Percentiles rank a stretch among this genome's conserved stretches.
These are phyloP conservation scores for Polytrichum commune DNA, from an alignment of 225 moss, liverwort and hornwort species.

Conservation along the genomic window DNA sequence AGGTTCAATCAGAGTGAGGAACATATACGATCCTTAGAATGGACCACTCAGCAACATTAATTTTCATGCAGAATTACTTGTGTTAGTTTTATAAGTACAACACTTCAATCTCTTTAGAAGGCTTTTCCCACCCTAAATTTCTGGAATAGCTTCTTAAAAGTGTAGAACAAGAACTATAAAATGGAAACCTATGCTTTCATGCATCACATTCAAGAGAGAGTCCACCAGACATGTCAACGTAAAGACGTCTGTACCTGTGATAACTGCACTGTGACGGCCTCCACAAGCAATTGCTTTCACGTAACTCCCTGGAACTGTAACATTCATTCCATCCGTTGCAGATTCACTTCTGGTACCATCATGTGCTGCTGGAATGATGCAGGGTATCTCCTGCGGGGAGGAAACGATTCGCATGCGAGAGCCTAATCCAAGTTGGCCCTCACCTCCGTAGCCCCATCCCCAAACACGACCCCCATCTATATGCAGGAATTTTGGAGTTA, in stretches of 20 bases:
- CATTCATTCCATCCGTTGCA: neutral
- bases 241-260: constrained; percentile 56
- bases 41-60: too few species aligned
- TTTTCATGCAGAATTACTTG: neutral
- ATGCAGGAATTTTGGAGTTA: constrained; percentile 13
- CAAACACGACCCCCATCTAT: constrained; percentile 87
- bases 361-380: constrained; percentile 36
- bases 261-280: constrained; percentile 89
- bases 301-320: constrained; percentile 41
- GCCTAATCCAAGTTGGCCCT: constrained; percentile 94
- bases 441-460: constrained; percentile 99
- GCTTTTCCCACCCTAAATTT: too few species aligned
- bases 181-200: too few species aligned
- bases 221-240: too few species aligned
- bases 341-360: constrained; percentile 17
- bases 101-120: too few species aligned
- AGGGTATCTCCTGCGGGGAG: constrained; percentile 65
- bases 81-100: neutral
- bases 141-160: too few species aligned
- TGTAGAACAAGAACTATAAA: too few species aligned
- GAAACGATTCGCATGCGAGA: constrained; percentile 70
- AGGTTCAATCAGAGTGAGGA: too few species aligned
- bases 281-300: constrained; percentile 83
- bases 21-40: too few species aligned
- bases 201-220: too few species aligned